Evolutionary conservation across 495 filamentous ascomycete genomes (phyloP), one percentile per base, ranked within the genome.

Genomic region (Daldinia grandis): DNA sequence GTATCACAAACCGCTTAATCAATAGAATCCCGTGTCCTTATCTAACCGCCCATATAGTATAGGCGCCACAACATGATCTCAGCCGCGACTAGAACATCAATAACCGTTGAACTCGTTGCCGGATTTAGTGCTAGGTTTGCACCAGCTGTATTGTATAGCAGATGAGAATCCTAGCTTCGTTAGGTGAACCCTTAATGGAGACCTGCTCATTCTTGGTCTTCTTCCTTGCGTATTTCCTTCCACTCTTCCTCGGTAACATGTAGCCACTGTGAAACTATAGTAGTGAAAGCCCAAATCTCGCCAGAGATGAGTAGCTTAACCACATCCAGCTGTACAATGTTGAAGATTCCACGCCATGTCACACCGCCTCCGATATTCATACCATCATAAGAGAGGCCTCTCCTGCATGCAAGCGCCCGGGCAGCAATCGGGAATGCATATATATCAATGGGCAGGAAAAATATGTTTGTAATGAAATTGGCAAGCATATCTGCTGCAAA

Each of bases 401-500:
- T 58, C 40, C 70, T 76, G 17, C 12, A 54, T 24, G 66, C 66
- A 44, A 66, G 73, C 21, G 74, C 62, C 56, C 80, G 66, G 24
- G 78, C 78, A 47, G 80, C 57, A 1, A 62, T 40, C n/a, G 76
- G 60, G 62, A 76, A 72, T 12, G 64, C 66, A 37, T 74, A 30
- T 3, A 73, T 60, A 10, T 81, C 79, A 14, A 80, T 31, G 19
- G 79, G 80, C 31, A 76, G 74, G 35, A 78, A 69, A 4, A 81
- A 19, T 19, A 80, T 47, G 33, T 78, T 72, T 5, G 77, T 75
- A 7, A 72, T 63, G 2, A 75, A 67, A 25, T 72, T 64, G 8
- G 79, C 75, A n/a, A 83, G 59, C 10, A 78, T 76, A 33, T 82
- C 78, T 12, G 76, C 74, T 8, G 78, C 81, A 10, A 82, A 62